Conservation (phyloP, 257 asterid genomes). For the Capsicum pubescens region DNA sequence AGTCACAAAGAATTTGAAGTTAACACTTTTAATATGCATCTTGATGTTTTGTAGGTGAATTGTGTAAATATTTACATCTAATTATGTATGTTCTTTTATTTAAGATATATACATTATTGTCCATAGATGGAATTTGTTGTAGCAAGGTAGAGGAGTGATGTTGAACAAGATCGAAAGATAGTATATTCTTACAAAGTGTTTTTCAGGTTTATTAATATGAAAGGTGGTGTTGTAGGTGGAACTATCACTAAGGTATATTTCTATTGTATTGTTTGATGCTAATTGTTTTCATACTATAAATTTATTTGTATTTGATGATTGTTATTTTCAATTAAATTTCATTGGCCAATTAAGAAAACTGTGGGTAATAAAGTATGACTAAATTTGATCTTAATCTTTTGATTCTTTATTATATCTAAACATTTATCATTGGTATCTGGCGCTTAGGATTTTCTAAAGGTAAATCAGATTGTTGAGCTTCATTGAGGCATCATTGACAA, state of each 20-base stretch:
- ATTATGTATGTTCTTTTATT: no score
- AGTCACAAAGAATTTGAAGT: no score
- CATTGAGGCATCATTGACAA: conserved; percentile 92
- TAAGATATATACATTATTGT: no score
- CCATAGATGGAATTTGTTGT: no score
- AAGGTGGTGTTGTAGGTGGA: conserved; percentile 99
- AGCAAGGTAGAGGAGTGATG: no score
- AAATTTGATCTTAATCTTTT: background rate
- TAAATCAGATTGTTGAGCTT: conserved; percentile 82
- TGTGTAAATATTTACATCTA: no score
- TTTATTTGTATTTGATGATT: background rate
- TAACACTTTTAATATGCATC: no score
- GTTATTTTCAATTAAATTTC: background rate
- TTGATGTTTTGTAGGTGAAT: no score
- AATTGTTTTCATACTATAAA: background rate
- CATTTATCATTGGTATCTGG: background rate
- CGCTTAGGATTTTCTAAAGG: conserved; percentile 87
- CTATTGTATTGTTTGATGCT: background rate
- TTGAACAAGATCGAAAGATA: no score
- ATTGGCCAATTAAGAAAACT: background rate
- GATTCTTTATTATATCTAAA: background rate
- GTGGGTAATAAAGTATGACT: background rate
- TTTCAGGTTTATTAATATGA: conserved; percentile 88
- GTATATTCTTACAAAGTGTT: no score
- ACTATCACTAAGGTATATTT: conserved; percentile 78